Percentiles rank a stretch among this genome's conserved stretches.
These are phyloP conservation scores for Podospora fimiseda DNA, from an alignment of 495 filamentous ascomycete genomes.

Conservation along the genomic window DNA sequence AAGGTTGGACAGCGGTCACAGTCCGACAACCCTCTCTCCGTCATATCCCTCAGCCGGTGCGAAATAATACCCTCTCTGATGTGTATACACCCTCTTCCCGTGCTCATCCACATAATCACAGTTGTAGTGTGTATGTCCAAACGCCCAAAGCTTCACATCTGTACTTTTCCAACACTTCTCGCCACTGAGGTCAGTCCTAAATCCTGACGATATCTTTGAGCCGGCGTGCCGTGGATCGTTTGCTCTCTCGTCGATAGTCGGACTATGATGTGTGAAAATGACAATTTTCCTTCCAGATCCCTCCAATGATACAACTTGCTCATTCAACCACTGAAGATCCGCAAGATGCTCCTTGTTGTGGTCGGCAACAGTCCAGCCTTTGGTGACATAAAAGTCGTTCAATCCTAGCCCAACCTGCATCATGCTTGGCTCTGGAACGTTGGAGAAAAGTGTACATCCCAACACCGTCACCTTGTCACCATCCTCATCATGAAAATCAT, in stretches of 20 bases:
- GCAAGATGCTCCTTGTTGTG: slow-evolving; percentile 36
- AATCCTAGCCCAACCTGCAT: slow-evolving; percentile 28
- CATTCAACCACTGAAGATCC: slow-evolving; percentile 49
- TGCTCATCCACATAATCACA: slow-evolving; percentile 12
- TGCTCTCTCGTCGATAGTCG: slow-evolving; percentile 30
- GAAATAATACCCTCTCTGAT: slow-evolving; percentile 28
- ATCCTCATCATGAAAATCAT: slow-evolving; percentile 33
- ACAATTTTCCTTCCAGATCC: slow-evolving; percentile 34
- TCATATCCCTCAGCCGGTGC: neutral
- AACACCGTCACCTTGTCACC: slow-evolving; percentile 32
- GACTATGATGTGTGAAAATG: slow-evolving; percentile 49
- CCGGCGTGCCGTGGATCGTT: slow-evolving; percentile 36
- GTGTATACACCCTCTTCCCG: slow-evolving; percentile 18
- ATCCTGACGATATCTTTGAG: slow-evolving; percentile 31
- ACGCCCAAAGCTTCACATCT: slow-evolving; percentile 46
- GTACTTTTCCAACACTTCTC: slow-evolving; percentile 37
- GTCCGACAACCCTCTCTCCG: neutral
- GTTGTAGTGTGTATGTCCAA: slow-evolving; percentile 51
- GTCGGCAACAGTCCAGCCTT: slow-evolving; percentile 40
- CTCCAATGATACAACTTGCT: slow-evolving; percentile 32
- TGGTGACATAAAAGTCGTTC: slow-evolving; percentile 47
- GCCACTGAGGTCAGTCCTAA: slow-evolving; percentile 38
- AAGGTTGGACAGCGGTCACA: neutral
- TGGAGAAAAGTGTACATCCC: slow-evolving; percentile 45
- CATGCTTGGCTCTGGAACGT: slow-evolving; percentile 21